These are phyloP conservation scores for Phragmites australis DNA, from an alignment of 176 grass and related monocot genomes.

Conservation along the genomic window DNA sequence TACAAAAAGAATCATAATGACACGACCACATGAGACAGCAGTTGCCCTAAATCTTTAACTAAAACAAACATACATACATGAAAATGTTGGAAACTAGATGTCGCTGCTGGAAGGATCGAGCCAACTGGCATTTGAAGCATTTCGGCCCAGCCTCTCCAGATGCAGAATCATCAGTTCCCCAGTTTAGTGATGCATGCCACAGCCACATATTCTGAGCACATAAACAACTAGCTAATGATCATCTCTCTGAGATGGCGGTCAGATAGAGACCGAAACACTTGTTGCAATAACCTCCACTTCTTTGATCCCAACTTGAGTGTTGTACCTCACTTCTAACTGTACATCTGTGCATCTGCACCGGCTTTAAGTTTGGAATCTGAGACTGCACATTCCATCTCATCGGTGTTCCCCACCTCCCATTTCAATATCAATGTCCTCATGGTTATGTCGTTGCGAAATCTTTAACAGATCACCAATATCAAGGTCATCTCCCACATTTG, in stretches of 20 bases:
- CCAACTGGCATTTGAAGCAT: neutral
- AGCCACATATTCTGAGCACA: neutral
- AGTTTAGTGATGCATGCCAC: slow-evolving; percentile 2
- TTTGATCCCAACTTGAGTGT: slow-evolving; percentile 14
- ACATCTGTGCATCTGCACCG: slow-evolving; percentile 35
- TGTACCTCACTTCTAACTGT: slow-evolving; percentile 10
- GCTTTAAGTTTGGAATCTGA: slow-evolving; percentile 35
- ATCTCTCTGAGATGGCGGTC: slow-evolving; percentile 6
- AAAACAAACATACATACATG: slow-evolving; percentile 11
- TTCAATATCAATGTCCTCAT: slow-evolving; percentile 58
- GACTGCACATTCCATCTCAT: slow-evolving; percentile 37
- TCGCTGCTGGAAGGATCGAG: neutral
- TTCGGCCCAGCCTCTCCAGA: slow-evolving; percentile 1
- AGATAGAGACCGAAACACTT: neutral
- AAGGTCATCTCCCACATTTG: slow-evolving; percentile 73
- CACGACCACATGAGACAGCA: neutral
- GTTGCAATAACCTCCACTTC: slow-evolving; percentile 37
- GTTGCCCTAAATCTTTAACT: neutral
- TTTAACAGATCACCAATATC: slow-evolving; percentile 67
- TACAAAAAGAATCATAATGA: slow-evolving; percentile 44
- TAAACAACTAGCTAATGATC: neutral
- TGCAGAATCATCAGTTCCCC: slow-evolving; percentile 23
- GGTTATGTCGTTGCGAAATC: slow-evolving; percentile 57
- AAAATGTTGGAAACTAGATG: neutral
- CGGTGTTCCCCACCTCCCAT: slow-evolving; percentile 28